Base-by-base conservation (phyloP, 2,329 filamentous ascomycete species). In the Xylariaceae sp. region DNA sequence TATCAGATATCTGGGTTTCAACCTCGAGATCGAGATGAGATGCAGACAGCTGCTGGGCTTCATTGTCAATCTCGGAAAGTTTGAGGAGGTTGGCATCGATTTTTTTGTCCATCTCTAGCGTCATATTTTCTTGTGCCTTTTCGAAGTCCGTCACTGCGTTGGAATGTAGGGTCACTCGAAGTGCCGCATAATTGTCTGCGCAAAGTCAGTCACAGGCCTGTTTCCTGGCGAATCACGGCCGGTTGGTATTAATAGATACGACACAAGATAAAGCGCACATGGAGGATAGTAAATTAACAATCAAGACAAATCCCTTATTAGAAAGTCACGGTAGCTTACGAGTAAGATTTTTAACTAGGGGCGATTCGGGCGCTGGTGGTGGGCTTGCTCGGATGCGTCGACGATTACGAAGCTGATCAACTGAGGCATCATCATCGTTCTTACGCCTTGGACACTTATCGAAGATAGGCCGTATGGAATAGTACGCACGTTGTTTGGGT, bases 81-180 rank as follows among this genome's bases (percentile, higher is more conserved):
- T 47, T 37, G 42, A 42, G 43, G 33, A 61, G 40, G 23, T 62
- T 64, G n/a, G 52, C 26, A 7, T 54, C 58, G 40, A 67, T 59
- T 8, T 52, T 45, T 6, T 58, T 35, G 6, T 56, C 51, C 24
- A 39, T 55, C n/a, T 61, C 50, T 0, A 30, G 43, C 2, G 43
- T 41, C 2, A 68, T 40, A 9, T 50, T 33, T 21, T 59, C 41
- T 40, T 62, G 57, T n/a, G 51, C 41, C 20, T 53, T 50, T 21
- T 62, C 59, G 13, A 68, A 53, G 10, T 58, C 35, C 9, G 57
- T 52, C 20, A 65, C 33, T 7, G 55, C 58, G 11, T 58, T 57
- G 40, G 63, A 65, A 49, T 68, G 67, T 6, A 68, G 36, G 10
- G 62, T 60, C 16, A 60, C 58, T 21, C 65, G 66, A 11, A 68